Base-by-base conservation (phyloP, 768 basidiomycete genomes). In the Nidularia pulvinata region DNA sequence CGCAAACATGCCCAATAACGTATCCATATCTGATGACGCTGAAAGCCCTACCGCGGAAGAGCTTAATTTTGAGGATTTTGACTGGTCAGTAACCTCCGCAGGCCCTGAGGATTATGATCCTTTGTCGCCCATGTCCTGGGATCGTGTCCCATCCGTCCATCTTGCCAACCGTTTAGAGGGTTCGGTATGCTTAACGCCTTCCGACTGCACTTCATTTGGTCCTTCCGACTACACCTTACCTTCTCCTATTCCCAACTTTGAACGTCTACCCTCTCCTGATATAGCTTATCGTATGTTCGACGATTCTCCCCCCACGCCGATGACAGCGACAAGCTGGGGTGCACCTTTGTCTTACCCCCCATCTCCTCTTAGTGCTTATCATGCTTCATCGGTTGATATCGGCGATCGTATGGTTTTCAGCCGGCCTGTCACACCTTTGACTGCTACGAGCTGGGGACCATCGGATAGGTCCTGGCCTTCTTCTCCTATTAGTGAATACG, bases 1-100 rank as follows among this genome's bases (percentile, higher is more conserved):
- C 35, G 67, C 72, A n/a, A 78, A 82, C 55, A 68, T 82, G 57
- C 78, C 82, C 4, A 81, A 79, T 55, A 65, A 69, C 14, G 55
- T 78, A 35, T 56, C 65, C 64, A 37, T 61, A 64, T 9, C 61
- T 64, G n/a, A 57, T 64, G 37, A 57, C 61, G 9, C 49, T 43
- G 51, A 63, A 49, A 55, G 52, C 36, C 59, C 62, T 11, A 62
- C 62, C n/a, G 69, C 69, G 22, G 69, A 75, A 10, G 78, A 78
- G 54, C 68, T 88, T 50, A 78, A 86, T 57, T 66, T 86, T 32
- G 83, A 83, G 43, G 88, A 90, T 57, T 91, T 79, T 61, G 62
- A 76, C 7, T 91, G 88, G 85, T 88, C 88, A 7, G 74, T 82
- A 25, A 85, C 86, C 6, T 89, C 89, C 6, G 66, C 68, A 2